Evolutionary conservation across 208 protist genomes (phyloP).

Genomic region (Wallacemonas collosoma): DNA sequence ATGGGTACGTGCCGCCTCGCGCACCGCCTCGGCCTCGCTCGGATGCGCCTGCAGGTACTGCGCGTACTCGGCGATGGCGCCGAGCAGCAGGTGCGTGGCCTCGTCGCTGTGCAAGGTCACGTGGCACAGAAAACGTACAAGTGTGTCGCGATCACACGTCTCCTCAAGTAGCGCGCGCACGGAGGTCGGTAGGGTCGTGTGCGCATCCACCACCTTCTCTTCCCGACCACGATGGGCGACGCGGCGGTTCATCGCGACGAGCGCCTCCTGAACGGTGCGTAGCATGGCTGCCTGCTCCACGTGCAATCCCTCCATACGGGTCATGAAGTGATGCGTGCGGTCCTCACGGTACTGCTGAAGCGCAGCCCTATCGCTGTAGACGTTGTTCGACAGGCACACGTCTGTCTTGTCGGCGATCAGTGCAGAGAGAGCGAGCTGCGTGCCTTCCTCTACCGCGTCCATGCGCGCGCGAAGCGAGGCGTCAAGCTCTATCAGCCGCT

Average conservation of each 20-base stretch:
- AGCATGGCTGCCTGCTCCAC: slow-evolving; percentile 69
- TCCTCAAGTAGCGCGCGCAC: slow-evolving; percentile 32
- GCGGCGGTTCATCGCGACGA: slow-evolving; percentile 42
- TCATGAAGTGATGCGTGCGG: slow-evolving; percentile 43
- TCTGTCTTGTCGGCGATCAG: slow-evolving; percentile 56
- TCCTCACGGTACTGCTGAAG: slow-evolving; percentile 44
- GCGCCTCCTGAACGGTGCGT: slow-evolving; percentile 48
- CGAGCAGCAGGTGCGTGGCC: slow-evolving; percentile 31
- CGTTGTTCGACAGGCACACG: slow-evolving; percentile 52
- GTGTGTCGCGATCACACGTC: slow-evolving; percentile 55
- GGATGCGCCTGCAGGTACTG: slow-evolving; percentile 44
- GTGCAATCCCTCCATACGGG: slow-evolving; percentile 43
- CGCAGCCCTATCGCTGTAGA: slow-evolving; percentile 42
- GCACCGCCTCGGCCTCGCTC: slow-evolving; percentile 40
- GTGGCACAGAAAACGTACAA: slow-evolving; percentile 59
- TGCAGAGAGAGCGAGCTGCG: slow-evolving; percentile 35
- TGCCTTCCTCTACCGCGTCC: slow-evolving; percentile 48
- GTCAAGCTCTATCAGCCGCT: slow-evolving; percentile 39
- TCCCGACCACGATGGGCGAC: slow-evolving; percentile 30
- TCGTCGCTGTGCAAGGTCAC: slow-evolving; percentile 46
- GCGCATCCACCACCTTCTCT: slow-evolving; percentile 30
- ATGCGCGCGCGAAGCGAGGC: slow-evolving; percentile 62
- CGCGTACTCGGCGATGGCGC: slow-evolving; percentile 58
- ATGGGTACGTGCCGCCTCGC: slow-evolving; percentile 23
- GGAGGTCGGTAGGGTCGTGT: slow-evolving; percentile 43